Evolutionary conservation across 1,284 basidiomycete species (phyloP).

Genomic region (Cutaneotrichosporon spelunceum): DNA sequence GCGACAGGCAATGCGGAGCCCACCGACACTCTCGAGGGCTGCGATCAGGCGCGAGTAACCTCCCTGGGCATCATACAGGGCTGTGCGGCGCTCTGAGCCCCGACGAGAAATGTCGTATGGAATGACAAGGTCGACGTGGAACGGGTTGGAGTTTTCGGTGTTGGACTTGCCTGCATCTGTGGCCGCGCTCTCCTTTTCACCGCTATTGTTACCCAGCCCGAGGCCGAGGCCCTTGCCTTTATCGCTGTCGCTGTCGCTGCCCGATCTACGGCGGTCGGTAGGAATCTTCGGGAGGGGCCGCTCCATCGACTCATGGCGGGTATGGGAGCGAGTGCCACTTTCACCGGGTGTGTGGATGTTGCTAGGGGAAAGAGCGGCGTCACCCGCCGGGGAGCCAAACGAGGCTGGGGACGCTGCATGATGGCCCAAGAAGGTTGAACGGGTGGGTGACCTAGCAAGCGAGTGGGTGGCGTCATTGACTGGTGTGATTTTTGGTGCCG

Average conservation of each 20-base stretch:
- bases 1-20: conserved; percentile 37
- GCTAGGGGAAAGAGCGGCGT: not conserved
- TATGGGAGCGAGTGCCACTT: not conserved
- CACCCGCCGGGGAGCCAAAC: not conserved
- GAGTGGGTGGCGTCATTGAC: not conserved
- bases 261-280: not conserved
- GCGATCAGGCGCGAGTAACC: conserved; percentile 30
- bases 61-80: conserved; percentile 30
- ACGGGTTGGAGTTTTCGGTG: conserved; percentile 33
- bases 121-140: conserved; percentile 47
- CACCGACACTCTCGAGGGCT: conserved; percentile 40
- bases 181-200: not conserved
- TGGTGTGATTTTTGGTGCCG: conserved; percentile 5
- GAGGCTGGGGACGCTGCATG: not conserved
- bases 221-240: not conserved
- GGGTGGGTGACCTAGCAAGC: not conserved
- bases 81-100: not conserved
- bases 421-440: not conserved
- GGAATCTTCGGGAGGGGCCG: not conserved
- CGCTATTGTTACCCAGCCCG: not conserved
- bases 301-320: not conserved
- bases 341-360: not conserved
- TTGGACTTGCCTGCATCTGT: not conserved
- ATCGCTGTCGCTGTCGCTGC: not conserved
- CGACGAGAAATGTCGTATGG: conserved; percentile 25